Percentiles rank a stretch among this genome's conserved stretches.
Conservation (phyloP, 108 stramenopile species). For the Pseudonitzschia delicatissima region DNA sequence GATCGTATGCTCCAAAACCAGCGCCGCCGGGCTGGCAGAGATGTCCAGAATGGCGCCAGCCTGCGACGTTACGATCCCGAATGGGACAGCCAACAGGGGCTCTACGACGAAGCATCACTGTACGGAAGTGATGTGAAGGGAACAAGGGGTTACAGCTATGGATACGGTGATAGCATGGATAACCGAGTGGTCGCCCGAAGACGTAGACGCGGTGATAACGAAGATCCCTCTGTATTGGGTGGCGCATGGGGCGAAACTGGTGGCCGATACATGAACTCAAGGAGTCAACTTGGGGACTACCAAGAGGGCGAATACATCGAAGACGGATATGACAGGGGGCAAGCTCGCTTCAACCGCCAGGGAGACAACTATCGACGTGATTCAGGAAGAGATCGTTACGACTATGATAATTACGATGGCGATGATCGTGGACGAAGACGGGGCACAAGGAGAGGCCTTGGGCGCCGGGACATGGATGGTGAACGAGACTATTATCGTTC, state of each 20-base stretch:
- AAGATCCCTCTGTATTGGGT: neutral
- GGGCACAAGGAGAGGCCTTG: neutral
- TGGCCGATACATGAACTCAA: neutral
- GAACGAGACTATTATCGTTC: neutral
- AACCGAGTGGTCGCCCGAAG: neutral
- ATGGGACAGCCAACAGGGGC: neutral
- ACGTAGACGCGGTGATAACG: neutral
- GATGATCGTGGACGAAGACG: neutral
- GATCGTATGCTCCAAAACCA: constrained; percentile 2
- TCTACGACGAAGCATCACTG: neutral
- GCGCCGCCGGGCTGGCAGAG: neutral
- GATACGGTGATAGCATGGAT: neutral
- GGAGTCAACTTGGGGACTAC: neutral
- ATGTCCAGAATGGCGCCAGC: neutral
- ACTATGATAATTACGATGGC: neutral
- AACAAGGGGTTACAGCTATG: neutral
- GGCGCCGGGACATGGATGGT: neutral
- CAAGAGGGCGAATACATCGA: neutral
- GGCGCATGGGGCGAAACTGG: neutral
- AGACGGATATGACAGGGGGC: neutral
- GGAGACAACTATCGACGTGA: neutral
- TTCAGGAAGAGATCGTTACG: too few relatives aligned
- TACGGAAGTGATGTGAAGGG: neutral
- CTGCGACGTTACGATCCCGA: constrained; percentile 14
- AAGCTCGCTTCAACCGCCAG: neutral